Evolutionary conservation across 768 basidiomycete species (phyloP), one percentile per base, ranked within the genome.

Genomic region (Tulasnella sp.): DNA sequence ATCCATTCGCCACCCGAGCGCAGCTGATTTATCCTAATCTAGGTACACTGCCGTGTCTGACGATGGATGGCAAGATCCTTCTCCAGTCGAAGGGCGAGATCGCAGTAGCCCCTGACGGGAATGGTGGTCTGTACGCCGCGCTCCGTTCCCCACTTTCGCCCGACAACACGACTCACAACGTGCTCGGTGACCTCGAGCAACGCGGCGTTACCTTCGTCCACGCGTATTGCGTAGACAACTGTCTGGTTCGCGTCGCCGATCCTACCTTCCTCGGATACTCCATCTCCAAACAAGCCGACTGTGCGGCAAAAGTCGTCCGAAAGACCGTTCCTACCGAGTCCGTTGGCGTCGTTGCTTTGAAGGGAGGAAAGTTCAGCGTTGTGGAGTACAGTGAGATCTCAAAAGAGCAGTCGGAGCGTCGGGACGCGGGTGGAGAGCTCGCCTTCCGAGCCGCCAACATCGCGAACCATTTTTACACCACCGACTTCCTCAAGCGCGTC

Each of bases 361-460:
- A 93, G 39, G 93, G 91, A n/a, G 88, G 89, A 83, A 92, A 93
- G 84, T 97, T 90, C 86, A 92, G 92, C 82, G 97, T 99, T 78
- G 94, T 99, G 79, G 98, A 99, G 85, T 99, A 99, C 88, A 97
- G 96, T 6, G 98, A 99, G 85, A 95, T 99, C 83, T 90, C 94
- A 10, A 88, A 90, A 82, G 95, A 94, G 82, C 95, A 97, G 85
- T 91, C 97, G 3, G 94, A 94, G 84, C 87, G 89, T 80, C 92
- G 92, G 71, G 90, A 93, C 81, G 81, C 90, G 16, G 86, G 89
- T 77, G 89, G 90, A 2, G 94, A 92, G 77, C 90, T 99, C 76
- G 86, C 90, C 34, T 99, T 96, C 91, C 90, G 96, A 80, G 97
- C 97, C 8, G 98, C 90, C 46, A 99, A 99, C 86, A 99, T 99